phyloP scores from a whole-genome alignment of 1,284 basidiomycete species.

The Boletellus deceptivus region DNA sequence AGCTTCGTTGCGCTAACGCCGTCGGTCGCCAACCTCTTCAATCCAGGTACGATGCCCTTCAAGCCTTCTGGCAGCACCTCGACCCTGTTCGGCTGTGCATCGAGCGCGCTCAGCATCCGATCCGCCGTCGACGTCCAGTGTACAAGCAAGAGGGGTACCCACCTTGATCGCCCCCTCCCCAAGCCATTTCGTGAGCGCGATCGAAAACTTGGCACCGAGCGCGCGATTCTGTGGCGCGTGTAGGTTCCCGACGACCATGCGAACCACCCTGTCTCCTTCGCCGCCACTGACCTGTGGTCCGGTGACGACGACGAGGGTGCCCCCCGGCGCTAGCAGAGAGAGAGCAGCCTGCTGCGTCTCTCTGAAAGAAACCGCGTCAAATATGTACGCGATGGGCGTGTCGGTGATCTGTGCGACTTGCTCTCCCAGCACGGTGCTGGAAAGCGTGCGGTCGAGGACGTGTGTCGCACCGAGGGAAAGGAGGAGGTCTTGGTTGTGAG shows the following conservation, averaged over 20 bases:
- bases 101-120: neutral
- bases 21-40: slow-evolving; percentile 11
- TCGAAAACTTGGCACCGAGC: slow-evolving; percentile 10
- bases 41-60: slow-evolving; percentile 8
- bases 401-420: slow-evolving; percentile 8
- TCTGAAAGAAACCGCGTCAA: slow-evolving; percentile 19
- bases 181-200: slow-evolving; percentile 15
- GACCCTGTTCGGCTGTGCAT: slow-evolving; percentile 12
- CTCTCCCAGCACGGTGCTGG: slow-evolving; percentile 3
- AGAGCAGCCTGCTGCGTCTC: slow-evolving; percentile 14
- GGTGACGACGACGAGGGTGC: slow-evolving; percentile 10
- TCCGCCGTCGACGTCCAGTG: too few species aligned
- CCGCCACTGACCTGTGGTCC: neutral
- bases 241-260: slow-evolving; percentile 9
- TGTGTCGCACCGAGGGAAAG: slow-evolving; percentile 43
- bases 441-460: slow-evolving; percentile 34
- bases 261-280: slow-evolving; percentile 7
- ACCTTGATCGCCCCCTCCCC: slow-evolving; percentile 22
- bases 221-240: slow-evolving; percentile 8
- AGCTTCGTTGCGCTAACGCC: slow-evolving; percentile 19
- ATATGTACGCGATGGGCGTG: slow-evolving; percentile 12
- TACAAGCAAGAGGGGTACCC: neutral
- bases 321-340: slow-evolving; percentile 11
- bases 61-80: slow-evolving; percentile 22
- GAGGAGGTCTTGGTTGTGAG: slow-evolving; percentile 34